Conservation (phyloP, 2,329 filamentous ascomycete genomes). For the Diaporthe amygdali region DNA sequence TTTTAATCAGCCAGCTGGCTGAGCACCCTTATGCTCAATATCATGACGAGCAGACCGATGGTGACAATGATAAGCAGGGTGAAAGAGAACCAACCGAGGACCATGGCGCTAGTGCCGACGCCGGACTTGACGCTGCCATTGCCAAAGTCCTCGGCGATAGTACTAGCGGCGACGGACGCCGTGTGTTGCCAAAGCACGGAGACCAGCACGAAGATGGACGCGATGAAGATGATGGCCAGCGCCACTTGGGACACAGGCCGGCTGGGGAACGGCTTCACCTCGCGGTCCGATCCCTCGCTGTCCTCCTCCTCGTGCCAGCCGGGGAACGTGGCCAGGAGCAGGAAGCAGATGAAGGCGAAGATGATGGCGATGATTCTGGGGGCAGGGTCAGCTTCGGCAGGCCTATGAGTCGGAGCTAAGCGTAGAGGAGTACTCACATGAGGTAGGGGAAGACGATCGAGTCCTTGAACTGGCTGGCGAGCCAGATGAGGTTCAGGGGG, state of each 20-base stretch:
- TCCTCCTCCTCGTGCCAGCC: slow-evolving; percentile 95
- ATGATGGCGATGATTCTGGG: slow-evolving; percentile 93
- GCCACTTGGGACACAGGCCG: slow-evolving; percentile 91
- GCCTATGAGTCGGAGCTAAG: not conserved
- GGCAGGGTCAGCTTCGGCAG: slow-evolving; percentile 21
- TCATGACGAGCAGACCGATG: slow-evolving; percentile 94
- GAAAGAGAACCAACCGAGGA: slow-evolving; percentile 97
- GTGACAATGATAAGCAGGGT: slow-evolving; percentile 92
- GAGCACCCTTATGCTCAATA: slow-evolving; percentile 86
- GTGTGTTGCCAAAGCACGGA: slow-evolving; percentile 90
- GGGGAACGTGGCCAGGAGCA: slow-evolving; percentile 94
- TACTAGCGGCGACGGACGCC: slow-evolving; percentile 91
- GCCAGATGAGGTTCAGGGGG: slow-evolving; percentile 95
- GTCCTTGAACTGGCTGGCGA: slow-evolving; percentile 96
- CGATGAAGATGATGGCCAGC: slow-evolving; percentile 87
- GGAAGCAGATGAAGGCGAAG: slow-evolving; percentile 93
- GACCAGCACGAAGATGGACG: slow-evolving; percentile 74
- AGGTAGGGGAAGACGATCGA: slow-evolving; percentile 98
- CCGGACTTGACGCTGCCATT: slow-evolving; percentile 88
- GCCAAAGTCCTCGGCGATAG: slow-evolving; percentile 90
- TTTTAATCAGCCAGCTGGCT: slow-evolving; percentile 58
- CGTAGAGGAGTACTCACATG: slow-evolving; percentile 64
- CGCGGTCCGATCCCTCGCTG: slow-evolving; percentile 79
- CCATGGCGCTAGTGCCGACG: slow-evolving; percentile 94
- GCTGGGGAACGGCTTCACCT: slow-evolving; percentile 93